Conservation (phyloP, 1,284 basidiomycete species). For the Ganoderma leucocontextum region DNA sequence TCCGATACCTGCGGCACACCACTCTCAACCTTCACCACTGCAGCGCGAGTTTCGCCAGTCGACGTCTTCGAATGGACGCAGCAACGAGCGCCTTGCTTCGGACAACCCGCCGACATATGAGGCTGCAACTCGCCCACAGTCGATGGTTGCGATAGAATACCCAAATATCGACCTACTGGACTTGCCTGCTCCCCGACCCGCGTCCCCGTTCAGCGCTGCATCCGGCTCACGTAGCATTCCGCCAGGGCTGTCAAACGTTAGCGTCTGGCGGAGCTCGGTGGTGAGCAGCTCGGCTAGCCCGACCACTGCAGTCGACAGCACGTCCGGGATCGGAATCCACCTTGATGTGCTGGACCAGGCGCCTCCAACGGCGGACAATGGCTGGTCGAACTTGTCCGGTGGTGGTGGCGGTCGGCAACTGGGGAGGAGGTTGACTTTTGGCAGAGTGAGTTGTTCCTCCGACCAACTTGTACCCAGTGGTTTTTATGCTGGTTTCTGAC, state of each 20-base stretch:
- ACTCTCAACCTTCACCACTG: constrained; percentile 29
- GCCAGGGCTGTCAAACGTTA: constrained; percentile 58
- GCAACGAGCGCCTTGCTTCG: constrained; percentile 35
- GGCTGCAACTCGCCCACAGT: constrained; percentile 25
- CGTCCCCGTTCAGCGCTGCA: constrained; percentile 55
- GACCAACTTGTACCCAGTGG: neutral
- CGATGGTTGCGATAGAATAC: constrained; percentile 31
- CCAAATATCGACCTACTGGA: constrained; percentile 62
- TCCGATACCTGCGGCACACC: constrained; percentile 22
- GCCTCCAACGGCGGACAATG: constrained; percentile 62
- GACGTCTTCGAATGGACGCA: constrained; percentile 25
- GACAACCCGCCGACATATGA: constrained; percentile 48
- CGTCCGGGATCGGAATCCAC: constrained; percentile 45
- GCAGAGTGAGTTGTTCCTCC: constrained; percentile 52
- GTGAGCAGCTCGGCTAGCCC: constrained; percentile 32
- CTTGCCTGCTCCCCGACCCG: constrained; percentile 62
- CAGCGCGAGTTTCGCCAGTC: constrained; percentile 27
- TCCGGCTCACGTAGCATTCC: constrained; percentile 49
- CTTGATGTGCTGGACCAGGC: constrained; percentile 71
- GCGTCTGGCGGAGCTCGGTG: constrained; percentile 53
- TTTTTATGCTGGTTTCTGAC: neutral
- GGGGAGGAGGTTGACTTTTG: constrained; percentile 64
- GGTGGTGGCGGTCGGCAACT: constrained; percentile 36
- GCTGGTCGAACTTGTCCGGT: constrained; percentile 63
- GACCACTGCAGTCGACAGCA: constrained; percentile 36